Conservation (phyloP, 345 rosid genomes). For the Zanthoxylum bungeanum region DNA sequence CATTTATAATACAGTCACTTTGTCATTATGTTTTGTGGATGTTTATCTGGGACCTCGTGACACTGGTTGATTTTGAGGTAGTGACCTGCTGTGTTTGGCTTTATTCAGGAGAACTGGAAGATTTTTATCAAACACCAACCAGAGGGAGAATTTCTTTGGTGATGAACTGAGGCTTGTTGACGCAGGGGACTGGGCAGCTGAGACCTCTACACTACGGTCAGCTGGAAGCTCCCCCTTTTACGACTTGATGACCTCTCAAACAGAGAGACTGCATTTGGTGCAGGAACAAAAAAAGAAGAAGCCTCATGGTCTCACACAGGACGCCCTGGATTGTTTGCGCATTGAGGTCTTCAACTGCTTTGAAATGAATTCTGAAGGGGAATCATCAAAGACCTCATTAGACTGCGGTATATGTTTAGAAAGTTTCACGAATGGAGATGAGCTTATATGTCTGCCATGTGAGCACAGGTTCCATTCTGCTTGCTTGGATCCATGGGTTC, state of each 20-base stretch:
- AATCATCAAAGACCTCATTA: constrained; percentile 23
- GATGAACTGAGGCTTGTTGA: constrained; percentile 45
- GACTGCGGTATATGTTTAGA: constrained; percentile 90
- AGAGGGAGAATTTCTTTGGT: constrained; percentile 22
- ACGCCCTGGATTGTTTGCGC: constrained; percentile 45
- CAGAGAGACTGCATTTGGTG: constrained; percentile 30
- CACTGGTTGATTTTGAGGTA: background rate
- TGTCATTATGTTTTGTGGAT: background rate
- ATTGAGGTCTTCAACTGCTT: constrained; percentile 39
- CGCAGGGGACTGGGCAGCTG: constrained; percentile 42
- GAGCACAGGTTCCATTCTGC: constrained; percentile 67
- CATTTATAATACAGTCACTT: no score
- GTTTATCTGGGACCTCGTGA: background rate
- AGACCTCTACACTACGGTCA: constrained; percentile 19
- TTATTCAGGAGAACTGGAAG: constrained; percentile 39
- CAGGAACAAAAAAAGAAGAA: constrained; percentile 41
- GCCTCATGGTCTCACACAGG: constrained; percentile 74
- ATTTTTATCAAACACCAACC: constrained; percentile 17
- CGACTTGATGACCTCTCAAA: constrained; percentile 22
- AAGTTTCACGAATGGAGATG: constrained; percentile 61
- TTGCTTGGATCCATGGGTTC: constrained; percentile 90
- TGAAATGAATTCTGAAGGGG: constrained; percentile 23
- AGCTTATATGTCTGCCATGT: constrained; percentile 56
- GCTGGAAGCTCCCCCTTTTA: constrained; percentile 20
- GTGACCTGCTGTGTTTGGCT: constrained; percentile 20